Evolutionary conservation across 192 early-diverging fungal species (phyloP).

Genomic region (Gonapodya prolifera): DNA sequence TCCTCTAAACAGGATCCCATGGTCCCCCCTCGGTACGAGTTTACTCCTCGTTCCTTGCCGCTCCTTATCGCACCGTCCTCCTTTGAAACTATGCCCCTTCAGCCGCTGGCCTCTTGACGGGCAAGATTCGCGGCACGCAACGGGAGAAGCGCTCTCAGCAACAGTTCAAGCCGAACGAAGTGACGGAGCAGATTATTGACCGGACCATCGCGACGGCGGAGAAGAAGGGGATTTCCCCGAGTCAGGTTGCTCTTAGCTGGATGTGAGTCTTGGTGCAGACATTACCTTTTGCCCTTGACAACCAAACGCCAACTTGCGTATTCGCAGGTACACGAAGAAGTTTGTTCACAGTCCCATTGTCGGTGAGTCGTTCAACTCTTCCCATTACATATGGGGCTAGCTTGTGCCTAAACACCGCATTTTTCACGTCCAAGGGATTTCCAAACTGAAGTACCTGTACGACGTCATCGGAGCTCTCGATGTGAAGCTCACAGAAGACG

Average conservation of each 20-base stretch:
- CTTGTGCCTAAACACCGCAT: neutral
- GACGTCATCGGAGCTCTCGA: slow-evolving; percentile 12
- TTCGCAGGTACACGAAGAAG: neutral
- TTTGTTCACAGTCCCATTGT: neutral
- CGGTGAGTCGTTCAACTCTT: neutral
- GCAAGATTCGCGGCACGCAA: neutral
- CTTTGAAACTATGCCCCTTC: neutral
- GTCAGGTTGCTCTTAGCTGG: slow-evolving; percentile 9
- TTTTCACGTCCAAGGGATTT: slow-evolving; percentile 5
- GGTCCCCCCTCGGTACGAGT: neutral
- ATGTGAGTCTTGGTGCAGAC: neutral
- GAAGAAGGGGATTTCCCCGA: neutral
- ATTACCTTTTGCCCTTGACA: neutral
- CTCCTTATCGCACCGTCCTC: neutral
- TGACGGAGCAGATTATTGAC: neutral
- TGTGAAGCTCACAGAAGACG: slow-evolving; percentile 13
- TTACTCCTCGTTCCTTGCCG: neutral
- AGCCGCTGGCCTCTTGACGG: neutral
- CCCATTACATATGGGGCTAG: neutral
- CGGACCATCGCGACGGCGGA: neutral
- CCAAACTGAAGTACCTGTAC: slow-evolving; percentile 10
- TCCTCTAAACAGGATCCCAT: neutral
- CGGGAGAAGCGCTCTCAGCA: neutral
- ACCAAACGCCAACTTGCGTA: too few relatives aligned
- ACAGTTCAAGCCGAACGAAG: neutral